Conservation (phyloP, 148 eudicot genomes). For the Chenopodium album region DNA sequence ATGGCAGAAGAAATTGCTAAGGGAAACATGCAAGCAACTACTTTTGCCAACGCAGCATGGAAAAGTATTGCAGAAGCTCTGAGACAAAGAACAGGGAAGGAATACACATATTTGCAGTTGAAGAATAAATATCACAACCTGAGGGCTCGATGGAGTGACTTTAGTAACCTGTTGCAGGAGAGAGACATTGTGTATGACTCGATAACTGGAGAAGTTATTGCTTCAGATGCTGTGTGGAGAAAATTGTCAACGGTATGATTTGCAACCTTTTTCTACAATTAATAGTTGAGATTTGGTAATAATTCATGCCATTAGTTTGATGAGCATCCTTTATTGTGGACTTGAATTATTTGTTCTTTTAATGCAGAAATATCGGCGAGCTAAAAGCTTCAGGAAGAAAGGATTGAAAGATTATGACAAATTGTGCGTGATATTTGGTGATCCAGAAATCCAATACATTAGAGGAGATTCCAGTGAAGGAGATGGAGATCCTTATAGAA, state of each 20-base stretch:
- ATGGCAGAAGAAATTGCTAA: slow-evolving; percentile 34
- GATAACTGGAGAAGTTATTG: slow-evolving; percentile 33
- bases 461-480: slow-evolving; percentile 21
- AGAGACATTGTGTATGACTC: slow-evolving; percentile 29
- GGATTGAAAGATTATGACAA: slow-evolving; percentile 39
- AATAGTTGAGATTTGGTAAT: background rate
- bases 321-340: background rate
- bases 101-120: slow-evolving; percentile 32
- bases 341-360: background rate
- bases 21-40: slow-evolving; percentile 36
- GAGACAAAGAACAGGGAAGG: slow-evolving; percentile 27
- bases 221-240: slow-evolving; percentile 35
- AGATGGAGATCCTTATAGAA: slow-evolving; percentile 13
- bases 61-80: slow-evolving; percentile 25
- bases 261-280: background rate
- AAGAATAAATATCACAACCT: slow-evolving; percentile 38
- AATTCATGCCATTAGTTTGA: background rate
- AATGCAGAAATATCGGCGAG: slow-evolving; percentile 32
- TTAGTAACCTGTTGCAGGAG: slow-evolving; percentile 31
- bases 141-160: slow-evolving; percentile 38
- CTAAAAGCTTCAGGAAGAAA: slow-evolving; percentile 38
- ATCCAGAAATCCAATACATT: slow-evolving; percentile 18
- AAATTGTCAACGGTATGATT: slow-evolving; percentile 28
- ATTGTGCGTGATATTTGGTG: slow-evolving; percentile 28
- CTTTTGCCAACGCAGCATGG: slow-evolving; percentile 40